Conservation (phyloP, 768 basidiomycete species). For the Mycena capillaripes region DNA sequence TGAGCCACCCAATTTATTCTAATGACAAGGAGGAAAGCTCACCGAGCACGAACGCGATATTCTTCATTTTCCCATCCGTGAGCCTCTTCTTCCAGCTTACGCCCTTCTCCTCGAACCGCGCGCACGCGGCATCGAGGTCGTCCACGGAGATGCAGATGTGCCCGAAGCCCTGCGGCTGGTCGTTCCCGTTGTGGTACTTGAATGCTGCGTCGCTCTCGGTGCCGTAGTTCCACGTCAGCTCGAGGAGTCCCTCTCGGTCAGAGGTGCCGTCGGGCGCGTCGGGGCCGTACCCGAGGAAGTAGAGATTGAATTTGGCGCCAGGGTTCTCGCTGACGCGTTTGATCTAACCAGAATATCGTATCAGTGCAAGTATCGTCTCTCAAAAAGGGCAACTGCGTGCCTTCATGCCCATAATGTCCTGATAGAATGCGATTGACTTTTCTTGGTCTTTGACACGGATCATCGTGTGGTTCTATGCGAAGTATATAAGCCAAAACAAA, state of each 20-base stretch:
- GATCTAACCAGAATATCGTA: too few species aligned
- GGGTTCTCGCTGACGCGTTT: constrained; percentile 50
- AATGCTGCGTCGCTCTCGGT: constrained; percentile 86
- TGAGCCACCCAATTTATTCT: too few species aligned
- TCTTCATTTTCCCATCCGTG: constrained; percentile 87
- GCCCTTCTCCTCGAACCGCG: constrained; percentile 84
- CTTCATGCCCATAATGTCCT: constrained; percentile 82
- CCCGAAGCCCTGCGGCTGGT: constrained; percentile 87
- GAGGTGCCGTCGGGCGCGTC: constrained; percentile 56
- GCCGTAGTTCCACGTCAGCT: constrained; percentile 92
- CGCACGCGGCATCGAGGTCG: constrained; percentile 86
- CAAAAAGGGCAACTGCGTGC: too few species aligned
- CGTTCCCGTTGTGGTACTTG: constrained; percentile 89
- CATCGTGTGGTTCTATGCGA: constrained; percentile 87
- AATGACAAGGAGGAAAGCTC: background rate
- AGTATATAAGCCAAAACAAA: background rate
- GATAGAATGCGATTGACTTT: constrained; percentile 86
- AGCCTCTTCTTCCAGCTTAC: constrained; percentile 91
- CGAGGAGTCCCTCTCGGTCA: constrained; percentile 67
- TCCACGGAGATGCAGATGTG: constrained; percentile 92
- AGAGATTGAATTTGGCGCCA: constrained; percentile 76
- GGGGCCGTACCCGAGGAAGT: constrained; percentile 82
- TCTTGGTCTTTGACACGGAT: constrained; percentile 90
- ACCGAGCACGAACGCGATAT: constrained; percentile 87
- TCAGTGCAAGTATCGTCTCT: too few species aligned